phyloP scores from a whole-genome alignment of 805 yeast species.

The Barnettozyma pratensis region DNA sequence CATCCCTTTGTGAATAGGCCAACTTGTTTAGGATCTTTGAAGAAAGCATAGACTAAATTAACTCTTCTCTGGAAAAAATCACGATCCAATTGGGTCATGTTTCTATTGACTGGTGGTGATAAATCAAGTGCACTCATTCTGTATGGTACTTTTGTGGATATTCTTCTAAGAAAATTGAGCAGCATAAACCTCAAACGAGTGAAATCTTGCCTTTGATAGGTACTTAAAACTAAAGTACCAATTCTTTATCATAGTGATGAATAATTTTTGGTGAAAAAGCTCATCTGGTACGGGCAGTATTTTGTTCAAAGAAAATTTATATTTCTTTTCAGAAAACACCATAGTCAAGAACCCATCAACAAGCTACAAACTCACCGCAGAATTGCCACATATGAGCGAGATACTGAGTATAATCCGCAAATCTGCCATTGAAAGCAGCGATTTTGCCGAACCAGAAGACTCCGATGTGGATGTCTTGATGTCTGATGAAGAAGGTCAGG shows the following conservation, averaged over 20 bases:
- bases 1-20: slow-evolving; percentile 50
- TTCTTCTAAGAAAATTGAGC: neutral
- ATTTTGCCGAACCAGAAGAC: slow-evolving; percentile 24
- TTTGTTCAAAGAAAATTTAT: neutral
- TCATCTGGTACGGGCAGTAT: neutral
- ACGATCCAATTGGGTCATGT: slow-evolving; percentile 63
- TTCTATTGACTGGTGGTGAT: slow-evolving; percentile 63
- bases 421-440: slow-evolving; percentile 13
- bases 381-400: slow-evolving; percentile 9
- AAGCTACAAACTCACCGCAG: too few species aligned
- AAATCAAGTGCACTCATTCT: slow-evolving; percentile 11
- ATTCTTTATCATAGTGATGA: too few species aligned
- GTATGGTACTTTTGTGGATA: neutral
- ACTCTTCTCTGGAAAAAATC: slow-evolving; percentile 53
- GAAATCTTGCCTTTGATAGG: too few species aligned
- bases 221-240: too few species aligned
- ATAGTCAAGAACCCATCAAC: too few species aligned
- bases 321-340: neutral
- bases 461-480: slow-evolving; percentile 34
- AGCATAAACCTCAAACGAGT: slow-evolving; percentile 2
- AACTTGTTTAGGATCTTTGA: slow-evolving; percentile 56
- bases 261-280: neutral
- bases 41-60: slow-evolving; percentile 59
- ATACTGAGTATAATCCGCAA: slow-evolving; percentile 17
- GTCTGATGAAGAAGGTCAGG: slow-evolving; percentile 15